These are phyloP conservation scores for Daldinia grandis DNA, from an alignment of 495 filamentous ascomycete genomes.

Conservation along the genomic window DNA sequence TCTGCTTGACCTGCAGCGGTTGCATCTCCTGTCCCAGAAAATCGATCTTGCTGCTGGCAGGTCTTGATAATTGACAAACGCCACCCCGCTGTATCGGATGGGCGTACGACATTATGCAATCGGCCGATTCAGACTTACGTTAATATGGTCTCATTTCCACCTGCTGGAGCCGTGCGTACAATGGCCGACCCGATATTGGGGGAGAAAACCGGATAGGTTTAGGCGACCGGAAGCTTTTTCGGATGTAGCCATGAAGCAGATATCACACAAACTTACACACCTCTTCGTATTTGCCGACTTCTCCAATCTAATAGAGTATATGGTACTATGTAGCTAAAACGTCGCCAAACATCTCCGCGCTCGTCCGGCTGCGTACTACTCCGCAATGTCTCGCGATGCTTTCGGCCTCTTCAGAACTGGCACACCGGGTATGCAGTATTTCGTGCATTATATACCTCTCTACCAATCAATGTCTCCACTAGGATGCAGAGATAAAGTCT, in stretches of 20 bases:
- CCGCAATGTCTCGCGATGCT: conserved; percentile 25
- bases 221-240: conserved; percentile 37
- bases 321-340: conserved; percentile 29
- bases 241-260: conserved; percentile 38
- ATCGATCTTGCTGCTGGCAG: conserved; percentile 16
- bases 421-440: conserved; percentile 45
- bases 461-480: conserved; percentile 39
- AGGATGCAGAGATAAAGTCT: conserved; percentile 40
- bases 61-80: conserved; percentile 35
- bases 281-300: conserved; percentile 39
- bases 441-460: conserved; percentile 43
- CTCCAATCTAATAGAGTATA: conserved; percentile 36
- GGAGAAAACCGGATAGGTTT: conserved; percentile 32
- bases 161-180: conserved; percentile 30
- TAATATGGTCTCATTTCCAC: conserved; percentile 38
- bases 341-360: conserved; percentile 25
- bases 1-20: conserved; percentile 21
- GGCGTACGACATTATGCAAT: conserved; percentile 41
- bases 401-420: conserved; percentile 33
- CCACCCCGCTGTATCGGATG: conserved; percentile 39
- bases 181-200: conserved; percentile 36
- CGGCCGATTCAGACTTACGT: conserved; percentile 40
- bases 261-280: conserved; percentile 15
- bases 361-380: conserved; percentile 22
- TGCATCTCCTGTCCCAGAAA: conserved; percentile 29